A percentile compares a stretch with the other conserved stretches of the same genome.
Conservation (phyloP, 345 rosid genomes). For the Salix purpurea region DNA sequence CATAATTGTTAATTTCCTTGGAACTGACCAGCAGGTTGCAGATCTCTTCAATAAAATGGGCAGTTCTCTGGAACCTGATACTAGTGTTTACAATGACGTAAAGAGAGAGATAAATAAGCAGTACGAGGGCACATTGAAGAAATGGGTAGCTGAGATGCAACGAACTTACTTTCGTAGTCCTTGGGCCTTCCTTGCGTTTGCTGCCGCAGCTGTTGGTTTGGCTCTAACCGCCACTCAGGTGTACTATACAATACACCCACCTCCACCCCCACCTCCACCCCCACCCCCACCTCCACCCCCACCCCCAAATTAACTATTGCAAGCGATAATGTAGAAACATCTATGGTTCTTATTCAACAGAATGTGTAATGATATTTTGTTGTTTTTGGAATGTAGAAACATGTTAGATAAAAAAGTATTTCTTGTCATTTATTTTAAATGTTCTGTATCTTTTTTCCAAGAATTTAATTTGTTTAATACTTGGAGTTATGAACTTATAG, state of each 20-base stretch:
- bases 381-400: too few relatives aligned
- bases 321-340: too few relatives aligned
- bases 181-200: conserved; percentile 12
- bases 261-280: too few relatives aligned
- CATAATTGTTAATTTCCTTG: conserved; percentile 8
- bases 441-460: too few relatives aligned
- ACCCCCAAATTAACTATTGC: too few relatives aligned
- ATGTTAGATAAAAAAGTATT: too few relatives aligned
- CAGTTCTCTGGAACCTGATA: conserved; percentile 15
- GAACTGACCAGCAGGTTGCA: conserved; percentile 8
- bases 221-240: background rate
- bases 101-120: background rate
- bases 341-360: too few relatives aligned
- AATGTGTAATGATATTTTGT: background rate
- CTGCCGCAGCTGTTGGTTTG: background rate
- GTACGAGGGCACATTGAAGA: background rate
- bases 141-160: background rate
- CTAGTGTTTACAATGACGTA: background rate
- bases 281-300: too few relatives aligned
- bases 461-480: too few relatives aligned
- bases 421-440: too few relatives aligned
- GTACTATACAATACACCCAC: background rate
- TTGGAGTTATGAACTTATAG: too few relatives aligned
- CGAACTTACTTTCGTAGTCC: conserved; percentile 9
- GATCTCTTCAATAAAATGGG: conserved; percentile 7